These are phyloP conservation scores for Nannochloris sp. DNA, from an alignment of 139 green algal species.

Conservation along the genomic window DNA sequence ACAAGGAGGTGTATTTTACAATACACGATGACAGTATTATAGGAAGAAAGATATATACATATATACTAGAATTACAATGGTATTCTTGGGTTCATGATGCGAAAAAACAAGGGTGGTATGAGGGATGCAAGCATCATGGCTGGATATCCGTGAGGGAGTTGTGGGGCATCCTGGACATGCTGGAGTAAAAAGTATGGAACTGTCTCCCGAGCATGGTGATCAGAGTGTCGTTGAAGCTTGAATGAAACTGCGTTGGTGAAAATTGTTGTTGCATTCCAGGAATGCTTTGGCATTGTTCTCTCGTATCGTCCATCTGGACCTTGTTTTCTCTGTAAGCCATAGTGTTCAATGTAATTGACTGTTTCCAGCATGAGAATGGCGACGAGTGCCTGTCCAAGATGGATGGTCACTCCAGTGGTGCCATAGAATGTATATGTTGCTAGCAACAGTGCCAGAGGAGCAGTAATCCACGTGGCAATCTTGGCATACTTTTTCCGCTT, in stretches of 20 bases:
- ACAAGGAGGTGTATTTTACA: no score
- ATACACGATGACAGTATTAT: no score
- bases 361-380: conserved; percentile 28
- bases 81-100: conserved; percentile 43
- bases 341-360: conserved; percentile 66
- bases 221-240: conserved; percentile 44
- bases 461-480: conserved; percentile 25
- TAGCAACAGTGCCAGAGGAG: conserved; percentile 7
- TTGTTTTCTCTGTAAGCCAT: conserved; percentile 33
- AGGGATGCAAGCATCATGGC: conserved; percentile 24
- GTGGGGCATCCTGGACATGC: conserved; percentile 33
- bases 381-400: conserved; percentile 20
- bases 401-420: conserved; percentile 10
- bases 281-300: conserved; percentile 31
- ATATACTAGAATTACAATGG: not conserved
- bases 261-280: conserved; percentile 46
- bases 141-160: conserved; percentile 34
- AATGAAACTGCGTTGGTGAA: conserved; percentile 32
- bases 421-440: conserved; percentile 8
- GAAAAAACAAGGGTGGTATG: conserved; percentile 33
- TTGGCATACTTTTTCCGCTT: conserved; percentile 6
- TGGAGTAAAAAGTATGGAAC: conserved; percentile 38
- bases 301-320: conserved; percentile 36
- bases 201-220: conserved; percentile 45
- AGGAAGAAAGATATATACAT: no score